Conservation (phyloP, 495 filamentous ascomycete genomes). For the Pseudotulostoma volvatum region DNA sequence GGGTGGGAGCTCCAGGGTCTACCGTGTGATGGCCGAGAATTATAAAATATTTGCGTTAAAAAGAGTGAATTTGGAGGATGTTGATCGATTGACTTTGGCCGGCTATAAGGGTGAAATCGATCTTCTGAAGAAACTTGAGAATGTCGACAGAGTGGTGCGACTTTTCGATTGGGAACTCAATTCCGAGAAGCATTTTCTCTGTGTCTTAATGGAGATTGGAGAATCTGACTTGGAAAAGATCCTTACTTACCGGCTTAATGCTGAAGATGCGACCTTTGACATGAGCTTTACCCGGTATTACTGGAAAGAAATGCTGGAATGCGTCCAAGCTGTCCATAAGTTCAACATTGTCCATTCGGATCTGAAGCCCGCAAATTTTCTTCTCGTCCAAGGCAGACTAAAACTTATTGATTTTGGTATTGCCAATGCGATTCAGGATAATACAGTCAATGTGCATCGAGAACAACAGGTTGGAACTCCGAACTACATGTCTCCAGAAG, state of each 20-base stretch:
- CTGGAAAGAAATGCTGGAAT: slow-evolving; percentile 98
- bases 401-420: slow-evolving; percentile 96
- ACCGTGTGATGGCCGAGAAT: slow-evolving; percentile 93
- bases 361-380: slow-evolving; percentile 88
- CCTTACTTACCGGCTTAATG: slow-evolving; percentile 52
- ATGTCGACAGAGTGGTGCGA: slow-evolving; percentile 75
- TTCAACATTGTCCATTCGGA: slow-evolving; percentile 91
- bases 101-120: slow-evolving; percentile 98
- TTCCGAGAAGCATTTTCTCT: slow-evolving; percentile 67
- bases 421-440: slow-evolving; percentile 88
- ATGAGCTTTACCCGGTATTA: slow-evolving; percentile 84
- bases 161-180: slow-evolving; percentile 91
- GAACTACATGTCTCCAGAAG: slow-evolving; percentile 97
- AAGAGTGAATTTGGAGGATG: slow-evolving; percentile 74
- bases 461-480: slow-evolving; percentile 90
- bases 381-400: slow-evolving; percentile 66
- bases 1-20: slow-evolving; percentile 84
- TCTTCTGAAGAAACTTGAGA: slow-evolving; percentile 61
- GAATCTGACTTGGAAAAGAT: slow-evolving; percentile 89
- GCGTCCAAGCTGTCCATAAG: slow-evolving; percentile 73
- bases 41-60: slow-evolving; percentile 89
- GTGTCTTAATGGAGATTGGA: slow-evolving; percentile 93
- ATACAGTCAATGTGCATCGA: slow-evolving; percentile 94
- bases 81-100: slow-evolving; percentile 64
- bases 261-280: slow-evolving; percentile 64